Conservation (phyloP, 164 flowering plant genomes). For the Santalum album region DNA sequence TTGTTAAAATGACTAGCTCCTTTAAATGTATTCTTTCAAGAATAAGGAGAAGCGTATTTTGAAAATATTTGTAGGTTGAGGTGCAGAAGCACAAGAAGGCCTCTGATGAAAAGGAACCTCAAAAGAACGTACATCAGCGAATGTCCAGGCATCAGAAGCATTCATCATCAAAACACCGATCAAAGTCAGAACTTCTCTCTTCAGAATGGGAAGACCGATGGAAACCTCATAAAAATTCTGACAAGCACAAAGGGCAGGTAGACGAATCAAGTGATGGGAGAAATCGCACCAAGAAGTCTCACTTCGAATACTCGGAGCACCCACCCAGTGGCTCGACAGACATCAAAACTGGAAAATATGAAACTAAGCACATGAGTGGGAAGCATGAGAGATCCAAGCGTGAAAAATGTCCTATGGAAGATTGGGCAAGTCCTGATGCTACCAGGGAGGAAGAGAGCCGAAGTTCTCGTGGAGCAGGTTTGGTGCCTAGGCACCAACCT, state of each 20-base stretch:
- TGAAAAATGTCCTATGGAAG: slow-evolving; percentile 15
- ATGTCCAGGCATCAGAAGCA: slow-evolving; percentile 25
- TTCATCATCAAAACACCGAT: slow-evolving; percentile 26
- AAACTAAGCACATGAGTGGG: slow-evolving; percentile 10
- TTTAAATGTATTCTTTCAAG: no score
- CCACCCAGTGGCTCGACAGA: slow-evolving; percentile 16
- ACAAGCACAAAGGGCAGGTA: slow-evolving; percentile 7
- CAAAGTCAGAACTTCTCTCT: slow-evolving; percentile 21
- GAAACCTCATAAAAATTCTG: slow-evolving; percentile 3
- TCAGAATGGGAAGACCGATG: slow-evolving; percentile 13
- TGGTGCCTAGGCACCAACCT: slow-evolving; percentile 16
- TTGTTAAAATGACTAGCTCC: no score
- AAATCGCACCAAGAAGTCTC: slow-evolving; percentile 13
- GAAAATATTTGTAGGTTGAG: slow-evolving; percentile 33
- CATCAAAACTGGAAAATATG: slow-evolving; percentile 14
- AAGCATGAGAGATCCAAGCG: slow-evolving; percentile 15
- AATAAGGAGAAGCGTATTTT: neutral
- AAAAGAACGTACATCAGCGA: slow-evolving; percentile 28
- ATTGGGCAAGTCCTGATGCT: slow-evolving; percentile 8
- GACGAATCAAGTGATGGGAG: slow-evolving; percentile 17
- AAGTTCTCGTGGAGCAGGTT: slow-evolving; percentile 10
- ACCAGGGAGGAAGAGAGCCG: slow-evolving; percentile 5
- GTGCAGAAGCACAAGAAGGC: slow-evolving; percentile 28
- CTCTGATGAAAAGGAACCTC: slow-evolving; percentile 15
- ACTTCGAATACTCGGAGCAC: slow-evolving; percentile 9